Conservation (phyloP, 192 early-diverging fungal species). For the Rhizophagus prolifer region DNA sequence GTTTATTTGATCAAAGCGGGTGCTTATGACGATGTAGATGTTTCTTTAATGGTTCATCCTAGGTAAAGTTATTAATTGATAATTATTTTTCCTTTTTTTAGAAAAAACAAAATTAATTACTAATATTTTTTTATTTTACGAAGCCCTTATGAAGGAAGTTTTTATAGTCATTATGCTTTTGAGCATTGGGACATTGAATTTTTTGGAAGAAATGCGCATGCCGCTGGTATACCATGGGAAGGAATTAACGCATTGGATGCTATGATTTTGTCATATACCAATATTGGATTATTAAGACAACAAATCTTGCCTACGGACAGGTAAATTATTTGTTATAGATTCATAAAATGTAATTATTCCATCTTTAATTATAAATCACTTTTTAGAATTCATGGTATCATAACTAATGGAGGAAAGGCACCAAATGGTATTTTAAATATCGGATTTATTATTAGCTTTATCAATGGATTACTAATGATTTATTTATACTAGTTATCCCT, state of each 20-base stretch:
- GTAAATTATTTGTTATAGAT: constrained; percentile 1
- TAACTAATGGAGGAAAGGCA: constrained; percentile 70
- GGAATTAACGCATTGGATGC: too few relatives aligned
- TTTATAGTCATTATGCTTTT: constrained; percentile 43
- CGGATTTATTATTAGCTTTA: not conserved
- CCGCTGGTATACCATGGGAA: too few relatives aligned
- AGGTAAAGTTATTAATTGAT: constrained; percentile 31
- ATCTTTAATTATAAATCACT: not conserved
- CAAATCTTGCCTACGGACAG: too few relatives aligned
- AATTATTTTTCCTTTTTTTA: not conserved
- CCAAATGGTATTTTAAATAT: constrained; percentile 25
- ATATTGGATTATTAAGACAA: too few relatives aligned
- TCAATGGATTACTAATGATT: not conserved
- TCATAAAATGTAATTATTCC: too few relatives aligned
- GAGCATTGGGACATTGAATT: constrained; percentile 56
- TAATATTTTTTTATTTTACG: not conserved
- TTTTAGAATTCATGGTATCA: constrained; percentile 66
- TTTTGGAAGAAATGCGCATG: too few relatives aligned
- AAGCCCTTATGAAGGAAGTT: constrained; percentile 50
- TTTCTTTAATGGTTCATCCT: constrained; percentile 84
- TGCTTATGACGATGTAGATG: constrained; percentile 68
- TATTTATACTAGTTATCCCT: constrained; percentile 56
- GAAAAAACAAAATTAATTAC: not conserved
- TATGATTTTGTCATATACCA: too few relatives aligned
- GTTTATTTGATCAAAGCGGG: constrained; percentile 64